A percentile compares a stretch with the other conserved stretches of the same genome.
Conservation (phyloP, 495 filamentous ascomycete genomes). For the Usnea hakonensis region DNA sequence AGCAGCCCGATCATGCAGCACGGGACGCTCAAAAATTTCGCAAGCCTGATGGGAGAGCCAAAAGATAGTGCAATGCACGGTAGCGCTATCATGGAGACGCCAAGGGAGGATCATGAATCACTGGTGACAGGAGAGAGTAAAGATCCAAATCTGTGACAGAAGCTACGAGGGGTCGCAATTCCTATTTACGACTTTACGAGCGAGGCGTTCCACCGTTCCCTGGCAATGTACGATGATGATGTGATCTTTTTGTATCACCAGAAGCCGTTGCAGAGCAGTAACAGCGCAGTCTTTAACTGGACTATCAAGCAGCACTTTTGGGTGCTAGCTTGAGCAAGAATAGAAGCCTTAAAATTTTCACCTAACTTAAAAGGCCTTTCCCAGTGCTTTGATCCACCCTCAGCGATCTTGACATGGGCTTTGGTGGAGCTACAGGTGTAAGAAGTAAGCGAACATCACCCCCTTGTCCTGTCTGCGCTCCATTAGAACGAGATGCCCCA, state of each 20-base stretch:
- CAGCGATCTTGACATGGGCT: not conserved
- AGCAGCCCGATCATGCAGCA: slow-evolving; percentile 17
- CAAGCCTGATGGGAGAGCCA: slow-evolving; percentile 1
- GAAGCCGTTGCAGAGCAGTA: not conserved
- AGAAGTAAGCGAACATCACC: not conserved
- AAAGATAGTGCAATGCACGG: slow-evolving; percentile 15
- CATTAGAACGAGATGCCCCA: not conserved
- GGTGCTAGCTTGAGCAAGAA: not conserved
- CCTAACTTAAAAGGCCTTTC: not conserved
- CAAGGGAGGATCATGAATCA: slow-evolving; percentile 21
- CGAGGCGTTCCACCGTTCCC: slow-evolving; percentile 15
- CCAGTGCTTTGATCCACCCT: not conserved
- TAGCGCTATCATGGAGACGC: slow-evolving; percentile 18
- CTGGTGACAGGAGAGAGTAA: slow-evolving; percentile 13
- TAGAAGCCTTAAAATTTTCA: not conserved
- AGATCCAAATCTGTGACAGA: slow-evolving; percentile 8
- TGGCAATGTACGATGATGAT: slow-evolving; percentile 8
- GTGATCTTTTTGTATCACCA: slow-evolving; percentile 2
- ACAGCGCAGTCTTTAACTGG: not conserved
- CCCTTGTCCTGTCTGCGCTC: not conserved
- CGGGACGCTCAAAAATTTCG: slow-evolving; percentile 14
- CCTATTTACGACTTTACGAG: slow-evolving; percentile 18
- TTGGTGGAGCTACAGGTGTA: not conserved
- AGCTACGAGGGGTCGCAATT: not conserved
- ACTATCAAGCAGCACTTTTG: slow-evolving; percentile 2